Evolutionary conservation across 345 rosid genomes (phyloP).

Genomic region (Litchi chinensis): DNA sequence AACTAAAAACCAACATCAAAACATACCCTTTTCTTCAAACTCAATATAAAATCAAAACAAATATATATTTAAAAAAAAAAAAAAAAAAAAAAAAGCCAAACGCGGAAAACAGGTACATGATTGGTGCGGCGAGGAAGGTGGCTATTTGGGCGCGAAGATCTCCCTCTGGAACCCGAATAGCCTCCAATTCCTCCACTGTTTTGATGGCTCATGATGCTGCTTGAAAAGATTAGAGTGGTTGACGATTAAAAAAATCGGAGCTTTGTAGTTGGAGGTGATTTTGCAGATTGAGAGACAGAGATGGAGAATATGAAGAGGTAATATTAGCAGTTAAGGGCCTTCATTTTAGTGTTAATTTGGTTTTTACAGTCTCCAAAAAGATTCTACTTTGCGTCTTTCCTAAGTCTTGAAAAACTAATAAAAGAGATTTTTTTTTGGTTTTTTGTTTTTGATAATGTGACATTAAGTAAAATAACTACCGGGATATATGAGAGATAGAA

Average conservation of each 20-base stretch:
- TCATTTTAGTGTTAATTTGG: no score
- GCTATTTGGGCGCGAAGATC: constrained; percentile 9
- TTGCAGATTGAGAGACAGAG: neutral
- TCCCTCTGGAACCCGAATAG: constrained; percentile 14
- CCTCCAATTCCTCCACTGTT: neutral
- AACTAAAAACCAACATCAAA: neutral
- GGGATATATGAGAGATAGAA: no score
- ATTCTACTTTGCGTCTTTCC: no score
- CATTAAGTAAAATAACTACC: no score
- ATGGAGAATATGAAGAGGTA: neutral
- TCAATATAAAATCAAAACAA: neutral
- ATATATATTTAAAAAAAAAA: neutral
- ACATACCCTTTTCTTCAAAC: neutral
- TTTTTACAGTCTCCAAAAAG: no score
- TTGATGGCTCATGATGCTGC: constrained; percentile 27
- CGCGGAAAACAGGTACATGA: constrained; percentile 17
- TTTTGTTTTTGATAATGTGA: no score
- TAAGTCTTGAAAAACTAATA: no score
- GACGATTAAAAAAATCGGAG: neutral
- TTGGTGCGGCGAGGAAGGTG: neutral
- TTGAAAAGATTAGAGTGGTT: neutral
- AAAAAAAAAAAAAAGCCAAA: neutral
- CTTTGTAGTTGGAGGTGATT: neutral
- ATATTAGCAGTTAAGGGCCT: no score
- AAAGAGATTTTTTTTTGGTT: no score